A percentile compares a stretch with the other conserved stretches of the same genome.
These are phyloP conservation scores for Dendrocalamus sinicus DNA, from an alignment of 176 grass and related monocot genomes.

Conservation along the genomic window DNA sequence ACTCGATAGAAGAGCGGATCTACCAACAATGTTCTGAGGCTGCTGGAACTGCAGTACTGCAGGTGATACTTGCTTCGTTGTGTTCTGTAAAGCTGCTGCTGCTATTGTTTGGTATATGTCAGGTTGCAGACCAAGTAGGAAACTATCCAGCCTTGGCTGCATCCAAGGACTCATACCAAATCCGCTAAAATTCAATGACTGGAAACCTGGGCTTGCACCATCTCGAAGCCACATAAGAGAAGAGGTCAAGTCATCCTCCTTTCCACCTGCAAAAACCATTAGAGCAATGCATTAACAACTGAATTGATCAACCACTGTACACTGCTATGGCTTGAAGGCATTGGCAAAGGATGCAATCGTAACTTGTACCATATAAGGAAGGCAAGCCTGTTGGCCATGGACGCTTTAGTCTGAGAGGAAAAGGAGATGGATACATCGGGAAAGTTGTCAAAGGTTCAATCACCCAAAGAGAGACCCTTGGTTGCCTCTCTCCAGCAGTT, in stretches of 20 bases:
- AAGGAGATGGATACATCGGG: constrained; percentile 93
- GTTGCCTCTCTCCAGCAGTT: constrained; percentile 91
- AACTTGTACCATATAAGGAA: constrained; percentile 70
- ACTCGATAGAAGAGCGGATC: constrained; percentile 55
- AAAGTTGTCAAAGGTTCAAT: constrained; percentile 96
- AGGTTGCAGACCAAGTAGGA: constrained; percentile 65
- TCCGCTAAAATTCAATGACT: constrained; percentile 80
- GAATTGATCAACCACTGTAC: neutral
- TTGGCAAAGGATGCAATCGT: constrained; percentile 21
- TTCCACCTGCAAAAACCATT: constrained; percentile 65
- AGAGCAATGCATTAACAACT: neutral
- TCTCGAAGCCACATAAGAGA: constrained; percentile 75
- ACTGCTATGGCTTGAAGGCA: neutral
- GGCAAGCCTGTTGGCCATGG: constrained; percentile 92
- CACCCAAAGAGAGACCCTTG: constrained; percentile 95
- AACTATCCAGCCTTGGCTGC: constrained; percentile 67
- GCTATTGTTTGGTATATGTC: constrained; percentile 73
- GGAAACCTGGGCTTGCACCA: constrained; percentile 67
- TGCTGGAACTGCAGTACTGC: constrained; percentile 82
- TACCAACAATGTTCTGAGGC: constrained; percentile 58
- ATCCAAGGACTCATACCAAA: constrained; percentile 70
- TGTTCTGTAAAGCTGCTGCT: constrained; percentile 52
- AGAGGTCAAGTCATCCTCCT: constrained; percentile 72
- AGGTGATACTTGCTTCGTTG: constrained; percentile 60
- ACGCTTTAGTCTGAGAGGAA: constrained; percentile 87